Evolutionary conservation across 2,329 filamentous ascomycete species (phyloP), one percentile per base, ranked within the genome.

Genomic region (Calcarisporium arbuscula): DNA sequence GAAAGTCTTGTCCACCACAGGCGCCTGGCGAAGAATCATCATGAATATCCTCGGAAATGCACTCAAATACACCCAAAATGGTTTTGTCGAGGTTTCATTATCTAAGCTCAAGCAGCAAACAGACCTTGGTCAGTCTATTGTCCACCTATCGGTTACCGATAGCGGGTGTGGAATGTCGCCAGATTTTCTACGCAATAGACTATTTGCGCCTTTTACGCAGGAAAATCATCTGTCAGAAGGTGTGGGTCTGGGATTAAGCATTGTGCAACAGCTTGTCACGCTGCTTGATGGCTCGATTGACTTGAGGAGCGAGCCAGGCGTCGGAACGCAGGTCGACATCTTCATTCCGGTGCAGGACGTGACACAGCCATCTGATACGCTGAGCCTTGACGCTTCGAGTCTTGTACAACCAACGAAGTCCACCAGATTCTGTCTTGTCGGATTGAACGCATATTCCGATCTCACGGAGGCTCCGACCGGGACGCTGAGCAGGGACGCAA

Each of bases 151-250:
- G 0, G 70, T 85, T 2, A 61, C 65, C 0, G 81, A 85, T 44
- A 80, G 80, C 0, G 82, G 81, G 2, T 68, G 67, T 28, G 82
- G 81, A 2, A 85, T 85, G 20, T 70, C 69, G 0, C 62, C 72
- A 6, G 73, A 81, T 8, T 85, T 76, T 42, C 56, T 83, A 9
- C 64, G 70, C 15, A 68, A 73, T 7, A 67, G 69, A 10, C 54
- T 84, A 0, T 85, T 79, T 48, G 74, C 69, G 0, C 75, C 79
- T 0, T 84, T 84, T 40, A 56, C 66, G 0, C 81, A 85, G 41
- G 81, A 85, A 46, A 68, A 82, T 30, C 56, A 62, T 0, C 52
- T 85, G 2, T 64, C 70, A 0, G 68, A 72, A 0, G 80, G 81
- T 0, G 73, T 74, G 0, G 80, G 81, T 0, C 60, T 85, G 0